A percentile compares a stretch with the other conserved stretches of the same genome.
phyloP scores from a whole-genome alignment of 331 rosid species.

The Malus hybrid region DNA sequence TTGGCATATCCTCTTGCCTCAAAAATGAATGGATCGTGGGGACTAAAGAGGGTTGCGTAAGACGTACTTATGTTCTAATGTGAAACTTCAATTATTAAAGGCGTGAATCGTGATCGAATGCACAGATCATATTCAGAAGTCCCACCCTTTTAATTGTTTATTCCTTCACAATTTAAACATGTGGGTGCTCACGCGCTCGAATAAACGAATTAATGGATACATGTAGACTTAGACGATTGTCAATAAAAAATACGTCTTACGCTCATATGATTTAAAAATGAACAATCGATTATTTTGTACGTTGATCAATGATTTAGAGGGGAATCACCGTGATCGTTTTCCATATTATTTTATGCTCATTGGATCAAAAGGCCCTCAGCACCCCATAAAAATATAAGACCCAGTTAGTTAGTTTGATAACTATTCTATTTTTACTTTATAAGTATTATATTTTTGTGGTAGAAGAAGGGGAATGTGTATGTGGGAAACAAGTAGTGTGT shows the following conservation, averaged over 20 bases:
- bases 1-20: conserved; percentile 2
- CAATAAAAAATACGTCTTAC: not conserved
- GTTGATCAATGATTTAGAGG: not conserved
- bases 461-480: not conserved
- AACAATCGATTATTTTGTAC: not conserved
- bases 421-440: no score
- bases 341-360: not conserved
- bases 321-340: not conserved
- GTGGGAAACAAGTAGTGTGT: no score
- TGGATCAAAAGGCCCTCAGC: not conserved
- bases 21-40: conserved; percentile 17
- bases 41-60: conserved; percentile 36
- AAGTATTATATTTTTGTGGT: not conserved
- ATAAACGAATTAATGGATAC: not conserved
- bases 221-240: not conserved
- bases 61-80: conserved; percentile 21
- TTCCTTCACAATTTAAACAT: not conserved
- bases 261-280: not conserved
- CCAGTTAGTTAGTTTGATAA: not conserved
- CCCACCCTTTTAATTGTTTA: not conserved
- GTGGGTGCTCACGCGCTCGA: not conserved
- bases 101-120: conserved; percentile 9
- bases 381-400: no score
- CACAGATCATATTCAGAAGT: not conserved
- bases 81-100: conserved; percentile 33